Base-by-base conservation (phyloP, 805 yeast genomes). In the Cyberlindnera maclurae region DNA sequence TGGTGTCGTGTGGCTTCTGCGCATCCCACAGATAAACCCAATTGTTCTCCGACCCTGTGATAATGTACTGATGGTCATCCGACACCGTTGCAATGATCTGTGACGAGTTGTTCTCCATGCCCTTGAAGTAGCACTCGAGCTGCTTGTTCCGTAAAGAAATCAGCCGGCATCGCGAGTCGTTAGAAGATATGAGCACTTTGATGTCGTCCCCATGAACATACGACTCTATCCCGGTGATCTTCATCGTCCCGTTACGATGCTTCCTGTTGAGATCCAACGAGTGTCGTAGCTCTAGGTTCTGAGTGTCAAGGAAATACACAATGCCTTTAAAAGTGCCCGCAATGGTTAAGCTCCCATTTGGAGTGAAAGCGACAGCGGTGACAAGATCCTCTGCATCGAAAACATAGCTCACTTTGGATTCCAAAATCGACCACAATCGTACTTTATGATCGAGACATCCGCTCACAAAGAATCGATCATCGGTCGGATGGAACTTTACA, bases 41-140 rank as follows among this genome's bases (percentile, higher is more conserved):
- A 49, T 84, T 86, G 60, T 89, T 93, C 55, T 89, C 96, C 11
- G 94, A 82, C 0, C 95, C 95, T 7, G 83, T 69, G 8, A 88
- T 70, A 5, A 88, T 70, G 51, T 73, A 75, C 11, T 62, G 52
- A 37, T 67, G 61, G 49, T 78, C 78, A 37, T 76, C 85, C 17
- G 79, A 74, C 3, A 73, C 53, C 0, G 74, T 60, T 0, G 96
- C 96, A 11, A 68, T 67, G 36, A 84, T 82, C 31, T 85, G 87
- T 5, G 90, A 75, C 33, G 79, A 73, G 38, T 71, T 72, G 57
- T 86, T 87, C 26, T 75, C 71, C 39, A 75, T 70, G 0, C 97
- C 97, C 47, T 77, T 82, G 57, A 81, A 78, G 35, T 82, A 72
- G 32, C 79, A 76, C 30, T 82, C 77, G 42, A 88, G 55, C 28